Conservation (phyloP, 805 yeast genomes). For the Sugiyamaella floridensis region DNA sequence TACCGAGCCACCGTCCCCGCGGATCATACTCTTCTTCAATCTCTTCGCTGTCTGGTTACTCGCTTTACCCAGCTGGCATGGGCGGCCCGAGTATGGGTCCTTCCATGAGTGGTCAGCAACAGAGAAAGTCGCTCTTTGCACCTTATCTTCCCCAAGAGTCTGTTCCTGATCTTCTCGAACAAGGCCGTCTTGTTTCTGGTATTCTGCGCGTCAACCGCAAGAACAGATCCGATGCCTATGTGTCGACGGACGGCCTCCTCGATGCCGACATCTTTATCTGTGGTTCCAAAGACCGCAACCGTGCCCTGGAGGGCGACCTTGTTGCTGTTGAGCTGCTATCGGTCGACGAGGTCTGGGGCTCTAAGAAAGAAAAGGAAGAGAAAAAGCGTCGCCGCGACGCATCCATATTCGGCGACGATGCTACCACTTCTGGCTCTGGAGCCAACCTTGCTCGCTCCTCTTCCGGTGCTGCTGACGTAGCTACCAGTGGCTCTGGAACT, state of each 20-base stretch:
- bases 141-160: conserved; percentile 94
- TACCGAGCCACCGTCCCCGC: conserved; percentile 75
- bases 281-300: conserved; percentile 95
- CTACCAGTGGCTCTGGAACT: conserved; percentile 17
- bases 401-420: conserved; percentile 31
- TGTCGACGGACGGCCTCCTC: conserved; percentile 89
- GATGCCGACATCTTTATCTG: conserved; percentile 97
- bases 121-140: conserved; percentile 69
- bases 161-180: conserved; percentile 79
- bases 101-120: conserved; percentile 20
- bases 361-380: conserved; percentile 94
- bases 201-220: conserved; percentile 89
- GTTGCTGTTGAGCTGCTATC: conserved; percentile 92
- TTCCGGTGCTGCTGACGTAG: conserved; percentile 10
- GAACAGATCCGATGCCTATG: conserved; percentile 96
- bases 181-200: conserved; percentile 90
- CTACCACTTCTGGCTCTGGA: conserved; percentile 21
- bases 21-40: conserved; percentile 54
- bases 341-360: conserved; percentile 97
- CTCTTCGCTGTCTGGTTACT: conserved; percentile 37
- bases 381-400: conserved; percentile 78
- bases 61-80: conserved; percentile 9
- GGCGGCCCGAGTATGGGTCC: conserved; percentile 29
- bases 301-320: conserved; percentile 93
- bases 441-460: conserved; percentile 28